Evolutionary conservation across 345 rosid species (phyloP).

Genomic region (Geranium rotundifolium): DNA sequence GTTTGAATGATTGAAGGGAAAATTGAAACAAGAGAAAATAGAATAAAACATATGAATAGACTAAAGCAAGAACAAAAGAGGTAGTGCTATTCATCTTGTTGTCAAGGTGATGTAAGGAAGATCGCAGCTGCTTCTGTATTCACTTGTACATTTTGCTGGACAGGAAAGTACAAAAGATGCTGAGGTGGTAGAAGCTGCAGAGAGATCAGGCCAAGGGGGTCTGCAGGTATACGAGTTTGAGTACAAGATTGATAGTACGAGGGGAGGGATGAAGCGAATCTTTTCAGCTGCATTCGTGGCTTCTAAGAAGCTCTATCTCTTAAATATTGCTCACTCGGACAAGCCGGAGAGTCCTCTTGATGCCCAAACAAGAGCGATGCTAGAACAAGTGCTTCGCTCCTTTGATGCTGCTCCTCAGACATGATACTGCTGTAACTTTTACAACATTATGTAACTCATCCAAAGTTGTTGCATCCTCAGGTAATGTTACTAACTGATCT

Average conservation of each 20-base stretch:
- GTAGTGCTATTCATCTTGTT: too few relatives aligned
- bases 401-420: constrained; percentile 33
- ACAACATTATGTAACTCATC: too few relatives aligned
- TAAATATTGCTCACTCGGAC: constrained; percentile 68
- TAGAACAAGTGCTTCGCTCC: constrained; percentile 80
- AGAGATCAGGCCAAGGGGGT: constrained; percentile 50
- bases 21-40: too few relatives aligned
- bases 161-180: constrained; percentile 83
- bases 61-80: too few relatives aligned
- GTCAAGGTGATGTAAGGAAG: background rate
- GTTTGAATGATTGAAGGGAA: too few relatives aligned
- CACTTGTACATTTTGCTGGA: background rate
- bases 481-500: too few relatives aligned
- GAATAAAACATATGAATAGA: too few relatives aligned
- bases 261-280: constrained; percentile 81
- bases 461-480: too few relatives aligned
- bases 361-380: constrained; percentile 29
- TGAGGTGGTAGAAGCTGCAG: constrained; percentile 56
- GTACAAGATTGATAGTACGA: constrained; percentile 64
- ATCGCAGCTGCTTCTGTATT: background rate
- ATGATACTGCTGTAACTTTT: constrained; percentile 4
- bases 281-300: constrained; percentile 81
- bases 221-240: constrained; percentile 69
- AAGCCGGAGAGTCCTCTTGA: constrained; percentile 67
- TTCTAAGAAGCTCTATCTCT: constrained; percentile 58